phyloP scores from a whole-genome alignment of 2,329 filamentous ascomycete genomes.

The Phaeosphaeria sp. region DNA sequence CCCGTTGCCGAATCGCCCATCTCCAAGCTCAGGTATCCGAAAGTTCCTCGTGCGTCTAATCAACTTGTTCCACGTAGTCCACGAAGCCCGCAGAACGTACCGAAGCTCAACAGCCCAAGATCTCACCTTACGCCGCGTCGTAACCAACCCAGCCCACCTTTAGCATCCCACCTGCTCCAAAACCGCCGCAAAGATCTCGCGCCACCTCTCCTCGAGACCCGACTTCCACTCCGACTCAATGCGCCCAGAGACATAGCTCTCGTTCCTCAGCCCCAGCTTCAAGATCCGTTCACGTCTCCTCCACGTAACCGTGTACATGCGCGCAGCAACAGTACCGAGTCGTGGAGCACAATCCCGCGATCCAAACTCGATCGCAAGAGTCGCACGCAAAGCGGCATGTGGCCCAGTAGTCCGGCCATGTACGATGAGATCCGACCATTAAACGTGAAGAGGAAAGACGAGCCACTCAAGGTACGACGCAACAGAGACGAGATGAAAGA shows the following conservation, averaged over 20 bases:
- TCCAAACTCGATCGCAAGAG: conserved; percentile 29
- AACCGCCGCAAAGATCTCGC: conserved; percentile 23
- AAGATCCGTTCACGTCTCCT: conserved; percentile 38
- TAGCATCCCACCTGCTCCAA: conserved; percentile 15
- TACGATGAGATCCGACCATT: conserved; percentile 39
- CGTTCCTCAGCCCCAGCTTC: conserved; percentile 12
- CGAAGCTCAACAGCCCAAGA: conserved; percentile 13
- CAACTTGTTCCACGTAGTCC: conserved; percentile 53
- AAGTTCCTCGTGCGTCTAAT: conserved; percentile 55
- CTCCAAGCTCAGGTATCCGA: conserved; percentile 54
- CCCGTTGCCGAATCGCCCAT: conserved; percentile 54
- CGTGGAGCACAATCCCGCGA: conserved; percentile 24
- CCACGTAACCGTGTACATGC: conserved; percentile 28
- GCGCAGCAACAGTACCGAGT: conserved; percentile 33
- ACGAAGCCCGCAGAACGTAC: conserved; percentile 23
- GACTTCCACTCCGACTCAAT: conserved; percentile 16
- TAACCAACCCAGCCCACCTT: conserved; percentile 17
- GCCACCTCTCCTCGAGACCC: conserved; percentile 44
- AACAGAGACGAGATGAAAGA: conserved; percentile 22
- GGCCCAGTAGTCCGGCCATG: conserved; percentile 35
- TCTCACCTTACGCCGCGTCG: conserved; percentile 1
- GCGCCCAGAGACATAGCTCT: conserved; percentile 2
- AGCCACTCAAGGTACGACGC: conserved; percentile 33
- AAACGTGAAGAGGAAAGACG: conserved; percentile 21
- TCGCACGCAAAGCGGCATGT: conserved; percentile 32